A percentile compares a stretch with the other conserved stretches of the same genome.
Evolutionary conservation across 179 eudicot genomes (phyloP).

Genomic region (Corrigiola litoralis): DNA sequence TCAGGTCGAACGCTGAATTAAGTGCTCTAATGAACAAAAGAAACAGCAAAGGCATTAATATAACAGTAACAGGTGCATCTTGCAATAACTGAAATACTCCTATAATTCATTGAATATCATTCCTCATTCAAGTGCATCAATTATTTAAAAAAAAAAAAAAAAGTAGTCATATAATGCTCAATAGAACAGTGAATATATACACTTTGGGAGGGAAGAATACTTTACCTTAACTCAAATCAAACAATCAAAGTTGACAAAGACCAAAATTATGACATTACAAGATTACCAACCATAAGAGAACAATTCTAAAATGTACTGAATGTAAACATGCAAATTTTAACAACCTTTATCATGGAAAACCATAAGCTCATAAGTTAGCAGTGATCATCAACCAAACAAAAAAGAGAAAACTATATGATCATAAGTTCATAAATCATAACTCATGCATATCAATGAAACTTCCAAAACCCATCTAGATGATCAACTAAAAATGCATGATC

Average conservation of each 20-base stretch:
- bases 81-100: neutral
- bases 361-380: neutral
- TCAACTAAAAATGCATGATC: neutral
- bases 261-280: too few relatives aligned
- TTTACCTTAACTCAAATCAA: neutral
- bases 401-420: neutral
- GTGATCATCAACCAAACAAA: neutral
- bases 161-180: neutral
- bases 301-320: neutral
- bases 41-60: neutral
- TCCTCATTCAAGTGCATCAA: neutral
- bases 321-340: neutral
- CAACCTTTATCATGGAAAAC: neutral
- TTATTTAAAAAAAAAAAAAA: too few relatives aligned
- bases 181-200: neutral
- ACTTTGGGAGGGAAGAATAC: too few relatives aligned
- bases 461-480: slow-evolving; percentile 1
- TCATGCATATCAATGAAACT: neutral
- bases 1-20: slow-evolving; percentile 11
- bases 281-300: neutral
- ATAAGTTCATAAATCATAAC: neutral
- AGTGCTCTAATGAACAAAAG: slow-evolving; percentile 5
- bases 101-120: neutral
- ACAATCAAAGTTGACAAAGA: neutral
- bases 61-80: neutral